phyloP scores from a whole-genome alignment of 2,329 filamentous ascomycete genomes.

The Aspergillus vadensis region DNA sequence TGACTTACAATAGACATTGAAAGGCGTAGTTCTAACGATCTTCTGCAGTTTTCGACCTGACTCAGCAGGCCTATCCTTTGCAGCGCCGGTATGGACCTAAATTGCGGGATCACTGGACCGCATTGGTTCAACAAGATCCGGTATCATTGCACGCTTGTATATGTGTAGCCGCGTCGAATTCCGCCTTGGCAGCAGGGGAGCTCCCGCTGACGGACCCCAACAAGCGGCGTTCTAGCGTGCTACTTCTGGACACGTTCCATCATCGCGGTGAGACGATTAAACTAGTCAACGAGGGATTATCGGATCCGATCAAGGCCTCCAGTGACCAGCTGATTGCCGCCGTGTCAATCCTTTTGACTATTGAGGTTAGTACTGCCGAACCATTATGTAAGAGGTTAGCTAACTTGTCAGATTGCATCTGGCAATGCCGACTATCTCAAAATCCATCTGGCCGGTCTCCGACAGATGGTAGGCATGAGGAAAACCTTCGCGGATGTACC shows the following conservation, averaged over 20 bases:
- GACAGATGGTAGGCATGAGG: constrained; percentile 43
- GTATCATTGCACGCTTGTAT: constrained; percentile 41
- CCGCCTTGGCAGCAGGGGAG: constrained; percentile 36
- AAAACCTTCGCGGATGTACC: constrained; percentile 41
- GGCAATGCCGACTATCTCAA: constrained; percentile 43
- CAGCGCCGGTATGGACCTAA: constrained; percentile 37
- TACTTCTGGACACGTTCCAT: constrained; percentile 42
- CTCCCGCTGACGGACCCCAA: constrained; percentile 37
- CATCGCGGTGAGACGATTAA: constrained; percentile 44
- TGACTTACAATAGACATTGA: neutral
- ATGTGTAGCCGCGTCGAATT: constrained; percentile 41
- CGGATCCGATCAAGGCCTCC: constrained; percentile 40
- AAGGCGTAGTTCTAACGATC: constrained; percentile 11
- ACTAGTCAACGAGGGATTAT: constrained; percentile 42
- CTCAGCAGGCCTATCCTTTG: constrained; percentile 39
- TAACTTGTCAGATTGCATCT: constrained; percentile 38
- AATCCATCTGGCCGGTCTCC: constrained; percentile 42
- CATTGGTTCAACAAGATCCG: constrained; percentile 39
- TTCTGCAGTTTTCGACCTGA: constrained; percentile 38
- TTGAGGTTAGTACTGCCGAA: constrained; percentile 35
- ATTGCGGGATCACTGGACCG: constrained; percentile 39
- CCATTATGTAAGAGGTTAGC: neutral
- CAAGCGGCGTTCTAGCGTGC: constrained; percentile 31
- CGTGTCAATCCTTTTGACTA: constrained; percentile 42
- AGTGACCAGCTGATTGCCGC: constrained; percentile 44